Percentiles rank a stretch among this genome's conserved stretches.
Conservation (phyloP, 805 yeast species). For the Starmerella floricola region DNA sequence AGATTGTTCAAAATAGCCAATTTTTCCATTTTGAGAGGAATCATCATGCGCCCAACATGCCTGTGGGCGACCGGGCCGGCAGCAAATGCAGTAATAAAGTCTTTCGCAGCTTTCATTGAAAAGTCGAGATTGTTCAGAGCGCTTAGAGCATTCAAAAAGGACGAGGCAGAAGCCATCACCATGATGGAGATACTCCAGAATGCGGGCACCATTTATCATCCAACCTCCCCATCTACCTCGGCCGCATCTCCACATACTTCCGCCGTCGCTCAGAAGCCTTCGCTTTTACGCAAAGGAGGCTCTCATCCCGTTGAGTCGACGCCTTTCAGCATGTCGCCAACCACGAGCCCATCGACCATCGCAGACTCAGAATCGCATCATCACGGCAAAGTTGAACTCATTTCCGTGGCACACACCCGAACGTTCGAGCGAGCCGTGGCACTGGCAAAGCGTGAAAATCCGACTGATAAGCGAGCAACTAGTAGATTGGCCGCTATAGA, state of each 20-base stretch:
- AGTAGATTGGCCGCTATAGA: conserved; percentile 3
- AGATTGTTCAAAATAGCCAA: background rate
- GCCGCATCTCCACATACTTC: background rate
- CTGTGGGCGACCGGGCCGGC: background rate
- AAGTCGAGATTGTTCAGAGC: conserved; percentile 2
- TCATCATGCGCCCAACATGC: conserved; percentile 2
- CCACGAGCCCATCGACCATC: no score
- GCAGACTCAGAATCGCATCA: background rate
- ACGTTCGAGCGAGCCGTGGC: conserved; percentile 1
- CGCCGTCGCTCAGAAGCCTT: background rate
- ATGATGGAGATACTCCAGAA: conserved; percentile 1
- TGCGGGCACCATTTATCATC: background rate
- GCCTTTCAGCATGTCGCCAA: no score
- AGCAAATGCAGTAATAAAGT: background rate
- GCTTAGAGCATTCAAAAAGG: conserved; percentile 1
- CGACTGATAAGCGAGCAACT: background rate
- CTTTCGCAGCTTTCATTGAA: background rate
- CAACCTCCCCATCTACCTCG: background rate
- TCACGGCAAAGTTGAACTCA: background rate
- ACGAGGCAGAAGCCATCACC: conserved; percentile 1
- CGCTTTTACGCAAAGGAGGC: background rate
- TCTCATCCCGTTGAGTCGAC: no score
- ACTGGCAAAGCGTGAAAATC: background rate
- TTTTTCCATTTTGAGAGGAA: background rate
- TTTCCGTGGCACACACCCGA: background rate